Base-by-base conservation (phyloP, 1,284 basidiomycete genomes). In the Trametes hirsuta region DNA sequence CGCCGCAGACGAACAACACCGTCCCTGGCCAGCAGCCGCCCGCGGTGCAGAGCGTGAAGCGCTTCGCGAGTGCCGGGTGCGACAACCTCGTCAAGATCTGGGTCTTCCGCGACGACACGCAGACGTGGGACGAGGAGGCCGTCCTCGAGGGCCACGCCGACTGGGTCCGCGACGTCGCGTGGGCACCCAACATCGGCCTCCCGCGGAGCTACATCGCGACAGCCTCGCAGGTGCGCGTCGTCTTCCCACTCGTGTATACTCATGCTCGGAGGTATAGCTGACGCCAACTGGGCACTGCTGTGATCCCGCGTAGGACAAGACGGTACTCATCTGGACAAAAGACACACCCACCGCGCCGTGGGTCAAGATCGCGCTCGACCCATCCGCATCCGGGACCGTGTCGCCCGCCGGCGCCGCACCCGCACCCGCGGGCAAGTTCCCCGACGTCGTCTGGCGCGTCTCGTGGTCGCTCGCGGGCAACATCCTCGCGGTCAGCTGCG, bases 161-260 rank as follows among this genome's bases (percentile, higher is more conserved):
- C 77, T 99, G 97, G 97, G 96, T 99, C 18, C 85, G 97, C 55
- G 97, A 99, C 72, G 96, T 98, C 22, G 94, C 96, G 0, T 98
- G 96, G 92, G 95, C 95, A 4, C 97, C 97, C 0, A 98, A 95
- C 70, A 95, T 98, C 66, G 97, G 97, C 0, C 83, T 99, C 15
- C 93, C 96, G 0, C 86, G 95, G 62, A 92, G 89, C 72, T 98
- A 98, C 77, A 94, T 99, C 64, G 97, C 97, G 10, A 95, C 94
- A 1, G 95, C 95, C 0, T 95, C 93, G 0, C 95, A 98, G 79
- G 90, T 90, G 62, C 69, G 81, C 69, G 47, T 18, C 44, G 18
- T 25, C 34, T 37, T n/a, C 15, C 34, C 5, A 12, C 10, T 34
- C 34, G n/a, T 37, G 47, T 12, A 21, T 8, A 14, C 21, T 12